Conservation (phyloP, 495 filamentous ascomycete species). For the Penicillium ucsense region DNA sequence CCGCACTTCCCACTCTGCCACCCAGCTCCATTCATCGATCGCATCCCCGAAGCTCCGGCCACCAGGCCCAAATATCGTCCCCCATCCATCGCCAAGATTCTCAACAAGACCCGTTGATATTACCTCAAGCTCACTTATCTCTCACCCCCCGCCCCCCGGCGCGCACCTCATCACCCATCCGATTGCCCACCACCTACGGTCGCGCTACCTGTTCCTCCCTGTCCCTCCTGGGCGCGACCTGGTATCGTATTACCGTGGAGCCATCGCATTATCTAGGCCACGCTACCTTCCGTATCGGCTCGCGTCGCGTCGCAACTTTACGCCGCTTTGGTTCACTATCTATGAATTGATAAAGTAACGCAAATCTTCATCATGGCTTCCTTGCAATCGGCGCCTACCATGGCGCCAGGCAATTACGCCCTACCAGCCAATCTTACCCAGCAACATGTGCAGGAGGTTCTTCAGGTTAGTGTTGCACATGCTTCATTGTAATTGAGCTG, state of each 20-base stretch:
- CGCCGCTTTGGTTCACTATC: neutral
- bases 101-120: constrained; percentile 16
- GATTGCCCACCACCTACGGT: neutral
- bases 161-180: neutral
- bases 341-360: constrained; percentile 28
- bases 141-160: constrained; percentile 7
- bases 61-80: constrained; percentile 25
- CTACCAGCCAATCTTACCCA: constrained; percentile 48
- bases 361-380: constrained; percentile 56
- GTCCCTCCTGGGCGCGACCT: constrained; percentile 14
- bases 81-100: constrained; percentile 29
- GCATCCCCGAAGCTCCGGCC: constrained; percentile 22
- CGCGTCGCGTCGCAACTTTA: too few species aligned
- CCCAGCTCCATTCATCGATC: constrained; percentile 15
- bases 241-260: constrained; percentile 14
- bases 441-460: constrained; percentile 53
- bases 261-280: constrained; percentile 3
- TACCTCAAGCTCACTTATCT: constrained; percentile 12
- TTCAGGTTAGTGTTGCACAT: constrained; percentile 36
- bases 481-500: too few species aligned
- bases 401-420: constrained; percentile 49
- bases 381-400: constrained; percentile 56
- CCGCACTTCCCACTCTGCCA: constrained; percentile 12
- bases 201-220: constrained; percentile 3
- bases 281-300: neutral